Evolutionary conservation across 2,329 filamentous ascomycete species (phyloP).

Genomic region (Colletotrichum graminicola): DNA sequence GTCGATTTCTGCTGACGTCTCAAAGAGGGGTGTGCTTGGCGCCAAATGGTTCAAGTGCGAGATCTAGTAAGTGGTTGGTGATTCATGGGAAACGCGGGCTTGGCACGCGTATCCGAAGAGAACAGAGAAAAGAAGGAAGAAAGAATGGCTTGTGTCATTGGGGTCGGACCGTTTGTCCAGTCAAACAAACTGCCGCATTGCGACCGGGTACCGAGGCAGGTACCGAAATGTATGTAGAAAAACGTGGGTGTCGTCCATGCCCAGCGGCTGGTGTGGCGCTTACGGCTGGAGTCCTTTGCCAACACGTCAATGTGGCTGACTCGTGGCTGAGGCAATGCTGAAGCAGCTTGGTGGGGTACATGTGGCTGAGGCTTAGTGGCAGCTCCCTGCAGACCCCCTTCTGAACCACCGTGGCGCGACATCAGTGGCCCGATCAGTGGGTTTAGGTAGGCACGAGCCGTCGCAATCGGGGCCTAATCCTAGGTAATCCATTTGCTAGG

Average conservation of each 20-base stretch:
- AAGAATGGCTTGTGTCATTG: slow-evolving; percentile 7
- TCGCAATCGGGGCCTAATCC: background rate
- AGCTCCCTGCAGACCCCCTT: background rate
- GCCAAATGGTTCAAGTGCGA: slow-evolving; percentile 11
- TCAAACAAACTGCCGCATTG: slow-evolving; percentile 21
- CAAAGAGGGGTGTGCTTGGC: slow-evolving; percentile 7
- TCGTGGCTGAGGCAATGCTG: background rate
- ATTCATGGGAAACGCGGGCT: slow-evolving; percentile 21
- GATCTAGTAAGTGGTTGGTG: slow-evolving; percentile 21
- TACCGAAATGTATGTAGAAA: background rate
- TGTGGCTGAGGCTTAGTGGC: slow-evolving; percentile 17
- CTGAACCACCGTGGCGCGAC: slow-evolving; percentile 35
- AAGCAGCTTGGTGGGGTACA: background rate
- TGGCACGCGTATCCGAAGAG: slow-evolving; percentile 2
- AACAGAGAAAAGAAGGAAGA: background rate
- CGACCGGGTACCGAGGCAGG: background rate
- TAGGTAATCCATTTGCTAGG: background rate
- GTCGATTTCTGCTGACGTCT: slow-evolving; percentile 6
- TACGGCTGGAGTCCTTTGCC: background rate
- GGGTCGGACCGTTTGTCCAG: slow-evolving; percentile 3
- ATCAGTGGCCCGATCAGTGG: slow-evolving; percentile 27
- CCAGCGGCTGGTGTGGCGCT: background rate
- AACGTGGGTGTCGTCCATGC: background rate
- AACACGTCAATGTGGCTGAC: slow-evolving; percentile 15
- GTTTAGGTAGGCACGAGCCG: background rate